Evolutionary conservation across 192 early-diverging fungal species (phyloP), one percentile per base, ranked within the genome.

Genomic region (Tieghemiomyces parasiticus): DNA sequence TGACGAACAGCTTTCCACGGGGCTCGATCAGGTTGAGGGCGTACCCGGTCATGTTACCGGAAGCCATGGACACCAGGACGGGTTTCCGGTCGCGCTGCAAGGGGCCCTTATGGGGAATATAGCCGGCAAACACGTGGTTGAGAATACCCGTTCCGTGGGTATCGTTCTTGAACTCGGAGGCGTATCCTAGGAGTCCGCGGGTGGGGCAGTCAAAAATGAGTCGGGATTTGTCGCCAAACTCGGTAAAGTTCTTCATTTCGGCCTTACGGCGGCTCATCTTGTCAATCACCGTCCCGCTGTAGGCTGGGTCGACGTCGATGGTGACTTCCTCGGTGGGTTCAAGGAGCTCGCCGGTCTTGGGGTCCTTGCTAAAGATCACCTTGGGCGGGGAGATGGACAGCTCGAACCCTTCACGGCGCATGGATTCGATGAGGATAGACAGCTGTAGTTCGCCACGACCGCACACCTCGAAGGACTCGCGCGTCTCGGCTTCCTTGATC

Each of bases 381-480:
- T 80, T 77, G 29, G 89, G 89, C 9, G 89, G 83, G 1, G 84
- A 84, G 8, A 91, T 82, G 32, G 82, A 84, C 29, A 91, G 72
- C 69, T 91, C 89, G 64, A 87, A 91, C 25, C 89, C 89, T 71
- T 91, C 89, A 26, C 89, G 81, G 31, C 89, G 78, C 89, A 91
- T 91, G 9, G 89, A 88, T 76, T 91, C 89, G 55, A 89, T 89
- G 38, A 91, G 72, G 10, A 91, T 86, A 25, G 86, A 86, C 52
- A 91, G 78, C 73, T 91, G 89, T 33, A 91, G 74, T 74, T 91
- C 89, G n/a, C 89, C 89, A 46, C 89, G 85, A 30, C 89, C 89
- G 49, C 81, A 81, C 35, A 91, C 89, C 70, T 91, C 89, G 66
- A 86, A 84, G 0, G 88, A 71, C 54, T 77, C 77, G 35, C 87